These are phyloP conservation scores for Mycena maculata DNA, from an alignment of 768 basidiomycete species.

Conservation along the genomic window DNA sequence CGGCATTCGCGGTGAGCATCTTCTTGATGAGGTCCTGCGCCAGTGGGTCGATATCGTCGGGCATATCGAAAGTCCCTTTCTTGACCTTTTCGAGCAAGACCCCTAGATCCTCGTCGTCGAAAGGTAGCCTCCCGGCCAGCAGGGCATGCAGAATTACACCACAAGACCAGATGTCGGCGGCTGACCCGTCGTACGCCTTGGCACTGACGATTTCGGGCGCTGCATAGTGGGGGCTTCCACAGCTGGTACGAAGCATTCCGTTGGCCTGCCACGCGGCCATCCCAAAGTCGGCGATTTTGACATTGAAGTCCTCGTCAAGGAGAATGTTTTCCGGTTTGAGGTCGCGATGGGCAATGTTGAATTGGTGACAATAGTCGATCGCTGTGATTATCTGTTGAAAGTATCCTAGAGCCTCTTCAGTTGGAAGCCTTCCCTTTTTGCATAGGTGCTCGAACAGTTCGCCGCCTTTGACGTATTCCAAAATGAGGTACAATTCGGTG, in stretches of 20 bases:
- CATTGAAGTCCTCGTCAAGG: slow-evolving; percentile 82
- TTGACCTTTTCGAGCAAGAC: slow-evolving; percentile 86
- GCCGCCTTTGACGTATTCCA: slow-evolving; percentile 95
- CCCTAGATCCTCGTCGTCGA: slow-evolving; percentile 88
- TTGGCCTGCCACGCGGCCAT: slow-evolving; percentile 93
- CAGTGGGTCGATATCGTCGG: slow-evolving; percentile 69
- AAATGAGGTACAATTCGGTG: slow-evolving; percentile 87
- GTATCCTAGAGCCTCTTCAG: slow-evolving; percentile 81
- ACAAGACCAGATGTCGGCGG: slow-evolving; percentile 97
- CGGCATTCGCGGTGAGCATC: slow-evolving; percentile 85
- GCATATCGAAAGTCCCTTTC: slow-evolving; percentile 78
- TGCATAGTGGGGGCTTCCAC: slow-evolving; percentile 95
- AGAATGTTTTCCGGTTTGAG: slow-evolving; percentile 95
- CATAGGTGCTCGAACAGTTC: slow-evolving; percentile 96
- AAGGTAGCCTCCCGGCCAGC: slow-evolving; percentile 89
- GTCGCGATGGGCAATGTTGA: slow-evolving; percentile 94
- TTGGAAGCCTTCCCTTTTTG: slow-evolving; percentile 75
- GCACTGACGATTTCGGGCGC: slow-evolving; percentile 92
- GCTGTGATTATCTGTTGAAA: slow-evolving; percentile 95
- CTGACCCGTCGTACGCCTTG: slow-evolving; percentile 83
- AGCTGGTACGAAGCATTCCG: slow-evolving; percentile 79
- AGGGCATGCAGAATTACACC: slow-evolving; percentile 93
- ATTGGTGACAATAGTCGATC: slow-evolving; percentile 93
- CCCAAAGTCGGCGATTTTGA: slow-evolving; percentile 98
- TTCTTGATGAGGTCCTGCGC: slow-evolving; percentile 82